Percentiles rank a stretch among this genome's conserved stretches.
Conservation (phyloP, 179 eudicot species). For the Gypsophila paniculata region DNA sequence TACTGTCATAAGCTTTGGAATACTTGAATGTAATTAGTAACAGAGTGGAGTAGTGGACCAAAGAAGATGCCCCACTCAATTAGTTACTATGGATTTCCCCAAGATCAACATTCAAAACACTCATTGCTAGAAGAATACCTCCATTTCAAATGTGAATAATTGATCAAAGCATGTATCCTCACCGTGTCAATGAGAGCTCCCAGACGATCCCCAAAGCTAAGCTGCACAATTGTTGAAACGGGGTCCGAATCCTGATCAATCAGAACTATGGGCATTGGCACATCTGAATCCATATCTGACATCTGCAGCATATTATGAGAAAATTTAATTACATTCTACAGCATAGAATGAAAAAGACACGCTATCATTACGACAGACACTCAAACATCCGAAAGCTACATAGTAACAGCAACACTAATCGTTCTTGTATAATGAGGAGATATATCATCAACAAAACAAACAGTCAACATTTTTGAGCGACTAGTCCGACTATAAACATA, state of each 20-base stretch:
- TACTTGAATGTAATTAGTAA: not conserved
- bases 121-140: conserved; percentile 5
- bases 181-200: conserved; percentile 98
- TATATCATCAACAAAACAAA: not conserved
- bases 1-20: not conserved
- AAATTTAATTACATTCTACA: not conserved
- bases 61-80: not conserved
- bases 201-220: conserved; percentile 98
- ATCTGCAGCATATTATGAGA: conserved; percentile 28
- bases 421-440: not conserved
- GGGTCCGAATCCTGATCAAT: conserved; percentile 88
- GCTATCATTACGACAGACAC: not conserved
- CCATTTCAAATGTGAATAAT: conserved; percentile 9
- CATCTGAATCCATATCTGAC: conserved; percentile 55
- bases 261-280: conserved; percentile 80
- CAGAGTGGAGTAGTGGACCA: not conserved
- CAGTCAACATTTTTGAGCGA: not conserved
- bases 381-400: not conserved
- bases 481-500: not conserved
- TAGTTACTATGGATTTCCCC: not conserved
- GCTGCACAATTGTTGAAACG: conserved; percentile 72
- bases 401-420: not conserved
- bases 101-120: conserved; percentile 7
- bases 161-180: conserved; percentile 25
- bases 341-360: no score